Evolutionary conservation across 1,139 yeast genomes (phyloP), one percentile per base, ranked within the genome.

Genomic region (Pichia sp.): DNA sequence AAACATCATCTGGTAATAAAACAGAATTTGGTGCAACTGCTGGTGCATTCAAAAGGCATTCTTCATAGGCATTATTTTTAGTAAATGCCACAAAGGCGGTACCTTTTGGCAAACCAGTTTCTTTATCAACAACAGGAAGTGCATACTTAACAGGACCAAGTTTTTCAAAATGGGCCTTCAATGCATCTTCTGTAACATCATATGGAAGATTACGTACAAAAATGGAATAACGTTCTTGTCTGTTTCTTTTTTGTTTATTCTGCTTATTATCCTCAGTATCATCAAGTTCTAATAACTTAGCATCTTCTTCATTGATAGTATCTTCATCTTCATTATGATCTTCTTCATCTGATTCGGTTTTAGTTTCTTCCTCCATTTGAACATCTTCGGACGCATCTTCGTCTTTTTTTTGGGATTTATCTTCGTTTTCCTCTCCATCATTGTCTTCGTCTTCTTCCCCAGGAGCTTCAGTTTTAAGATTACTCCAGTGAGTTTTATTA

Each of bases 191-290:
- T 34, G 95, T 89, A 9, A 97, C 95, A 65, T 89, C 97, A 60
- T 92, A 94, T 5, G 98, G 97, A 43, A 94, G 80, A 61, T 92
- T 92, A 64, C 97, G 80, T 9, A 92, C 88, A 63, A 92, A 92
- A 24, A 92, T 68, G 11, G 90, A 74, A 58, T 59, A 84, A n/a
- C 77, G 70, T 58, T 84, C 92, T 64, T 79, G 84, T 64, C 71
- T 81, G 64, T 85, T 84, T 43, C 66, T 64, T 53, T 74, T 73
- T 44, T 68, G 66, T 54, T 65, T 70, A 24, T 58, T 63, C 39
- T 60, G 56, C 3, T 18, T 26, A 7, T 18, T 26, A 7, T 68
- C 71, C 4, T 64, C 45, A 2, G 30, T 12, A 11, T 48, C 47
- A 40, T 53, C 56, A 65, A 26, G 25, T 32, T 43, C 52, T 20